Base-by-base conservation (phyloP, 2,329 filamentous ascomycete genomes). In the Pestalotiopsis sp. region DNA sequence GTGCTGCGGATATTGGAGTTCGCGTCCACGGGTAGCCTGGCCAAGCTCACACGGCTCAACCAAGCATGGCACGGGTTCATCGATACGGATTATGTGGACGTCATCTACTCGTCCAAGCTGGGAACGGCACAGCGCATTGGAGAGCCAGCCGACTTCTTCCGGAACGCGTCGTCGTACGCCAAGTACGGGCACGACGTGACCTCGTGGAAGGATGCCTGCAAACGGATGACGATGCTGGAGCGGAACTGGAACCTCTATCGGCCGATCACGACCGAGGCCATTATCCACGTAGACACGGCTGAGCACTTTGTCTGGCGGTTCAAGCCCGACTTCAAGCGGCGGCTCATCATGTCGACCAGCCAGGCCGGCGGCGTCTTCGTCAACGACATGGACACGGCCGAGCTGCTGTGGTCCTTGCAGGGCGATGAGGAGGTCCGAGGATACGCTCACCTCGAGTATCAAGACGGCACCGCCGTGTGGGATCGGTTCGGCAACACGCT, bases 371-470 rank as follows among this genome's bases (percentile, higher is more conserved):
- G 82, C 0, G 68, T 85, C 49, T 79, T 80, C 65, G 82, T 85
- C 56, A 83, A 80, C 4, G 81, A 83, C 70, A 84, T 85, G 80
- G 82, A 85, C 60, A 77, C 78, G 17, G 82, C 82, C 12, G 68
- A 70, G 3, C 73, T 79, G 17, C 72, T 85, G 5, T 85, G 82
- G 81, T 68, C 66, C 14, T 58, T 73, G 23, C 73, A 75, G 12
- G 67, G 71, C 25, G 69, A 79, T 12, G 39, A 20, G 11, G 75
- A 76, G 0, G 82, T 84, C 39, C 77, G 81, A 13, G 78, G 80
- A 4, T 83, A 80, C 67, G 83, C 83, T 1, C 83, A 84, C 73
- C 73, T 85, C 12, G 83, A 85, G 66, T 85, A 85, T 66, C 78
- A 84, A 68, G 79, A 83, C 73, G 83, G 82, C 12, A 81, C 79